Percentiles rank a stretch among this genome's conserved stretches.
These are phyloP conservation scores for Cupressus sempervirens DNA, from an alignment of 75 land plant species.

Conservation along the genomic window DNA sequence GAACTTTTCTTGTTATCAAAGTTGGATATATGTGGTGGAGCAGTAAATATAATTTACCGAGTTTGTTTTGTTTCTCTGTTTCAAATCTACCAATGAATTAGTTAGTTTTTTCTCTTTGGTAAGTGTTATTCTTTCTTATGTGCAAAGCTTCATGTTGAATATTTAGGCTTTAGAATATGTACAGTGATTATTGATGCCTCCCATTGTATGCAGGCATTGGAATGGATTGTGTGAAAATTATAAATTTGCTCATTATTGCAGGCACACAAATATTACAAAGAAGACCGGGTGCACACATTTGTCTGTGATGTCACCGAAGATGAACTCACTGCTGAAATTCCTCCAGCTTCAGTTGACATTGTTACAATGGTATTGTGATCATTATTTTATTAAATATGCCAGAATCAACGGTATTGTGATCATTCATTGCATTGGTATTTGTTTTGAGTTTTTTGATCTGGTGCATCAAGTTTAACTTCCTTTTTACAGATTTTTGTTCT, in stretches of 20 bases:
- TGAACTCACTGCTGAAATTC: constrained; percentile 50
- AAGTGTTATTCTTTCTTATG: background rate
- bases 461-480: constrained; percentile 25
- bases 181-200: background rate
- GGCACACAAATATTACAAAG: constrained; percentile 77
- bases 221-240: background rate
- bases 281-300: constrained; percentile 63
- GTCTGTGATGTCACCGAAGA: constrained; percentile 87
- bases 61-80: background rate
- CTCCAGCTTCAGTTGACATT: constrained; percentile 74
- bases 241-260: constrained; percentile 23
- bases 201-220: background rate
- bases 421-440: background rate
- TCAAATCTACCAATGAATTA: background rate
- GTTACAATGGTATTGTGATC: constrained; percentile 73
- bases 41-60: background rate
- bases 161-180: background rate
- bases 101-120: background rate
- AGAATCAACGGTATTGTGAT: too few relatives aligned
- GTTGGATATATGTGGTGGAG: background rate
- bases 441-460: constrained; percentile 4
- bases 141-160: background rate
- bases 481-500: constrained; percentile 82
- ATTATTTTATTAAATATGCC: background rate
- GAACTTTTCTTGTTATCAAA: background rate